Base-by-base conservation (phyloP, 2,329 filamentous ascomycete species). In the Fusarium agapanthi region DNA sequence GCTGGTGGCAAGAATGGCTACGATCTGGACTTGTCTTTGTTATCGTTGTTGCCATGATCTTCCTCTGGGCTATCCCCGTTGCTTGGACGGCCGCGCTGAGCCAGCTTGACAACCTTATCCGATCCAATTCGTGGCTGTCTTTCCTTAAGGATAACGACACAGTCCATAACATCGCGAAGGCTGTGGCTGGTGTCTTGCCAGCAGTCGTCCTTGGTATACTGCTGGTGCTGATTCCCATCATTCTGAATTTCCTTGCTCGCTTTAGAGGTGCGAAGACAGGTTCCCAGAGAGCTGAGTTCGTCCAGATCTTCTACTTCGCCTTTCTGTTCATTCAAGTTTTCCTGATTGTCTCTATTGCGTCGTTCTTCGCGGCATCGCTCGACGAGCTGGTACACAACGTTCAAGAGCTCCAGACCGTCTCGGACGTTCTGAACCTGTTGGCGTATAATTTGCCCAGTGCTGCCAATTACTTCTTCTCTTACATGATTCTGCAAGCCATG, bases 391-490 rank as follows among this genome's bases (percentile, higher is more conserved):
- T 24, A 6, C 6, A 43, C 10, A 24, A 44, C 11, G n/a, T 26
- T 92, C 7, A 81, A 28, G 28, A 28, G 28, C 28, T 28, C 28
- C 28, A 28, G 28, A 28, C 28, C 28, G 28, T 28, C 28, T 8
- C 28, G 9, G 28, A 28, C 28, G 28, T 28, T 9, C 28, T 28
- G 28, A 28, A 28, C 28, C 86, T 93, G 0, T 84, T 99, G 34
- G 95, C 95, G 0, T 81, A 86, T 16, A 96, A 95, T 67, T 84
- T 99, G 10, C 96, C 96, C 5, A 93, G 90, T 75, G 92, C 95
- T 0, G 93, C 94, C 75, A 97, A 98, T 79, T 99, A 98, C 82
- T 99, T 98, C 85, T 98, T 98, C 86, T 95, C 94, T 2, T 99
- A 99, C 87, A 95, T 99, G 91, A 92, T 98, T 79, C 90, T 99